Conservation (phyloP, 78 protist genomes). For the slime mould (Dictyostelium discoideum) region DNA sequence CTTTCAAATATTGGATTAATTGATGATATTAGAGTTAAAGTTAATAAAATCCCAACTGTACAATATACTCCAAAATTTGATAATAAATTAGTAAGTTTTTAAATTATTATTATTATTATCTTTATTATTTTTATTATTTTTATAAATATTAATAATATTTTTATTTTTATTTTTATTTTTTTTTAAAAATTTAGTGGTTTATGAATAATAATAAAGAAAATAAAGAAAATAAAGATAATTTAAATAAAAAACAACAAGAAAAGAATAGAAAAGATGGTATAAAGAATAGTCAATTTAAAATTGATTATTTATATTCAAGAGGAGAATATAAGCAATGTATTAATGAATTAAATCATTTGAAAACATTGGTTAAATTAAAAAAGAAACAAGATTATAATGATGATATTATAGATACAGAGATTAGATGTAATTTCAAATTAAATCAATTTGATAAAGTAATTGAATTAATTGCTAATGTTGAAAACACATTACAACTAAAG, state of each 20-base stretch:
- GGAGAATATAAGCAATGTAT: conserved; percentile 21
- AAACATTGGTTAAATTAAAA: background rate
- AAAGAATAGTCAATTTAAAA: background rate
- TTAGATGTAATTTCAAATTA: conserved; percentile 28
- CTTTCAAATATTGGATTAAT: conserved; percentile 10
- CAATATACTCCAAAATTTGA: conserved; percentile 51
- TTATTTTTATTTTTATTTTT: background rate
- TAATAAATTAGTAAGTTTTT: conserved; percentile 32
- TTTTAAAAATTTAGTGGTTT: background rate
- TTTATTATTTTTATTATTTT: background rate
- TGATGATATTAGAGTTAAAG: background rate
- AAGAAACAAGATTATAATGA: conserved; percentile 33
- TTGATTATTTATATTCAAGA: conserved; percentile 24
- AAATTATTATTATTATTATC: background rate
- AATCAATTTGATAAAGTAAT: background rate
- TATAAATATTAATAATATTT: background rate
- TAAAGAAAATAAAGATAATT: background rate
- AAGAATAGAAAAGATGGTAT: background rate
- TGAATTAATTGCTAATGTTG: background rate
- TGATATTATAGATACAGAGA: conserved; percentile 30
- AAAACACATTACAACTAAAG: background rate
- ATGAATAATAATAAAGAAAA: background rate
- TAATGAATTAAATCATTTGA: background rate
- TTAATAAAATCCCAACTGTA: conserved; percentile 19
- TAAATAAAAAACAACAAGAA: background rate